Percentiles rank a stretch among this genome's conserved stretches.
Conservation (phyloP, 1,284 basidiomycete species). For the Caloboletus inedulis region DNA sequence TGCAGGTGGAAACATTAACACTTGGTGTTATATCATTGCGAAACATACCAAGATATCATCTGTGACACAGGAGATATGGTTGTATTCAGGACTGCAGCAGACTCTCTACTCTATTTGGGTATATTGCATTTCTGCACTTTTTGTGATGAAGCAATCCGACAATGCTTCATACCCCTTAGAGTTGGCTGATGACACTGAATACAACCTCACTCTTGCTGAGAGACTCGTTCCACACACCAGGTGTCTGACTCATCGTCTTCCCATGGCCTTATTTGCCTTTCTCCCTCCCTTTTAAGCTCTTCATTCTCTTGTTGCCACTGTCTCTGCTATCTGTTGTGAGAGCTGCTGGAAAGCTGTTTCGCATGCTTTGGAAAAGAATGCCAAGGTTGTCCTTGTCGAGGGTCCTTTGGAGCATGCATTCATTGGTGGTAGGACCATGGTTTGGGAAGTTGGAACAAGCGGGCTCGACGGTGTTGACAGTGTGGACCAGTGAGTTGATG, state of each 20-base stretch:
- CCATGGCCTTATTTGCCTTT: conserved; percentile 53
- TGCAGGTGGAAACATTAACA: no score
- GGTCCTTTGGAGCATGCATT: conserved; percentile 72
- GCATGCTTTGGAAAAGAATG: conserved; percentile 80
- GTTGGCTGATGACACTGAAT: conserved; percentile 42
- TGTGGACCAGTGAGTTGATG: conserved; percentile 53
- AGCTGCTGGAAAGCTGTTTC: conserved; percentile 88
- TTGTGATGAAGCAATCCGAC: conserved; percentile 24
- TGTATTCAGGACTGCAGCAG: no score
- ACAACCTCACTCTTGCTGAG: conserved; percentile 44
- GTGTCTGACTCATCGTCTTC: conserved; percentile 80
- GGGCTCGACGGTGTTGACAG: conserved; percentile 34
- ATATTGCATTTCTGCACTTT: no score
- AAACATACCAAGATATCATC: no score
- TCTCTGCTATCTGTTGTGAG: conserved; percentile 78
- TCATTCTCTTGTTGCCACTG: conserved; percentile 76
- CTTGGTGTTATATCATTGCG: no score
- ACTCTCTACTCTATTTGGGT: no score
- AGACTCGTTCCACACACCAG: conserved; percentile 63
- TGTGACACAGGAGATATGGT: no score
- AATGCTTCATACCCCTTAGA: conserved; percentile 15
- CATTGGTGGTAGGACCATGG: conserved; percentile 67
- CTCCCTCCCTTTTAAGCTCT: conserved; percentile 64
- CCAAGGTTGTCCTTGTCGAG: conserved; percentile 79
- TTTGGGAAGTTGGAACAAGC: conserved; percentile 75